These are phyloP conservation scores for Debaryomyces fabryi DNA, from an alignment of 1,139 yeast species.

Conservation along the genomic window DNA sequence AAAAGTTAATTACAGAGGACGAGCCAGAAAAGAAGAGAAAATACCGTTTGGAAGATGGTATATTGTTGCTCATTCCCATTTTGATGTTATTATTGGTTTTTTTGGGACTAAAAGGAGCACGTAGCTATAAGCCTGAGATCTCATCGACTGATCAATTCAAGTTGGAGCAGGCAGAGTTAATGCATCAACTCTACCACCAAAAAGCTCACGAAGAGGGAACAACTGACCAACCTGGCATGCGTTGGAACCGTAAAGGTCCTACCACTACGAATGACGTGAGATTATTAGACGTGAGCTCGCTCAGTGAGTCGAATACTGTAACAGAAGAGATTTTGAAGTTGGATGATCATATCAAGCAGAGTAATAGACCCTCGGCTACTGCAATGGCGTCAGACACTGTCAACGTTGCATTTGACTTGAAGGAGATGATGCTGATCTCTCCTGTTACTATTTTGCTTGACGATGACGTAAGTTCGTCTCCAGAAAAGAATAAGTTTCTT, in stretches of 20 bases:
- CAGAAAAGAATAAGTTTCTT: constrained; percentile 20
- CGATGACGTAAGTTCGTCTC: constrained; percentile 40
- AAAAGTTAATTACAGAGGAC: neutral
- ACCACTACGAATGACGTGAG: constrained; percentile 1
- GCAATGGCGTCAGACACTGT: neutral
- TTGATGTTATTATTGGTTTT: constrained; percentile 1
- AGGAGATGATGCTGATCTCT: constrained; percentile 8
- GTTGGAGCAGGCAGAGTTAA: constrained; percentile 2
- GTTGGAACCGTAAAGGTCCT: neutral
- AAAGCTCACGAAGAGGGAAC: neutral
- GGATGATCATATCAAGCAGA: constrained; percentile 8
- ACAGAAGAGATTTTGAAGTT: constrained; percentile 9
- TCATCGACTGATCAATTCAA: constrained; percentile 4
- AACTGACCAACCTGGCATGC: neutral
- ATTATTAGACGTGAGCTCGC: constrained; percentile 8
- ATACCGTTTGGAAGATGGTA: neutral
- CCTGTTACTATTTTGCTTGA: constrained; percentile 8
- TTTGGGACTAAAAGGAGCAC: neutral
- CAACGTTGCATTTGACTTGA: constrained; percentile 4
- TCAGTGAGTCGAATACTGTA: constrained; percentile 2
- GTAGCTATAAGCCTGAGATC: neutral
- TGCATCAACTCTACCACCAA: constrained; percentile 1
- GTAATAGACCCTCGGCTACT: constrained; percentile 1
- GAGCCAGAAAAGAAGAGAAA: neutral
- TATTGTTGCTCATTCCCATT: neutral